phyloP scores from a whole-genome alignment of 495 filamentous ascomycete species.

The Tuber magnatum region DNA sequence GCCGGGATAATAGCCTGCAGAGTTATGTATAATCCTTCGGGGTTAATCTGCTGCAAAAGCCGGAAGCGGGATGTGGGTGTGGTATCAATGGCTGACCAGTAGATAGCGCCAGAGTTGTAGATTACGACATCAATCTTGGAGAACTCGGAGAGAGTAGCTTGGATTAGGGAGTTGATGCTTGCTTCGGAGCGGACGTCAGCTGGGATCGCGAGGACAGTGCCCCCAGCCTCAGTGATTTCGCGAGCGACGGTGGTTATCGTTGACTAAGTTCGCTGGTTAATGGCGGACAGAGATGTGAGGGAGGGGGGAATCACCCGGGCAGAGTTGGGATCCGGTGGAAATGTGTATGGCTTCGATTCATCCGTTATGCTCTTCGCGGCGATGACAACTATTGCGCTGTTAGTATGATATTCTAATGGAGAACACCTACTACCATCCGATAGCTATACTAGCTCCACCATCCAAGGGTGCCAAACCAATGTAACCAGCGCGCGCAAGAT shows the following conservation, averaged over 20 bases:
- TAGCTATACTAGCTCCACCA: background rate
- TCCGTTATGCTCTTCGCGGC: slow-evolving; percentile 72
- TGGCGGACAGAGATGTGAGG: background rate
- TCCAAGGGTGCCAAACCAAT: slow-evolving; percentile 47
- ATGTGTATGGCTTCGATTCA: slow-evolving; percentile 51
- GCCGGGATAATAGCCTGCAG: slow-evolving; percentile 61
- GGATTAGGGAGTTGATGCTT: slow-evolving; percentile 58
- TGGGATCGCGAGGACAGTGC: slow-evolving; percentile 57
- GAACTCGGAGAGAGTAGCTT: slow-evolving; percentile 56
- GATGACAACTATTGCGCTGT: slow-evolving; percentile 56
- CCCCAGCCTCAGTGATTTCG: slow-evolving; percentile 64
- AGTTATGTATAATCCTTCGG: slow-evolving; percentile 63
- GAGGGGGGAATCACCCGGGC: slow-evolving; percentile 29
- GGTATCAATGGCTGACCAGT: slow-evolving; percentile 67
- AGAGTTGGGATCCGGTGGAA: slow-evolving; percentile 80
- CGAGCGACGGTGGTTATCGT: slow-evolving; percentile 78
- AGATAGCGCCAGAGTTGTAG: slow-evolving; percentile 83
- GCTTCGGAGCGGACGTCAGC: slow-evolving; percentile 62
- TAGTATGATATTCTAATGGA: background rate
- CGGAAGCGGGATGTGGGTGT: slow-evolving; percentile 74
- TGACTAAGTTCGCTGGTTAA: slow-evolving; percentile 43
- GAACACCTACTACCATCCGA: background rate
- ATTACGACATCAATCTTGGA: slow-evolving; percentile 62
- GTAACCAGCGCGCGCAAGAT: slow-evolving; percentile 64
- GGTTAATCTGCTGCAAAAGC: slow-evolving; percentile 75